A percentile compares a stretch with the other conserved stretches of the same genome.
phyloP scores from a whole-genome alignment of 306 rosid species.

The Malus fusca region DNA sequence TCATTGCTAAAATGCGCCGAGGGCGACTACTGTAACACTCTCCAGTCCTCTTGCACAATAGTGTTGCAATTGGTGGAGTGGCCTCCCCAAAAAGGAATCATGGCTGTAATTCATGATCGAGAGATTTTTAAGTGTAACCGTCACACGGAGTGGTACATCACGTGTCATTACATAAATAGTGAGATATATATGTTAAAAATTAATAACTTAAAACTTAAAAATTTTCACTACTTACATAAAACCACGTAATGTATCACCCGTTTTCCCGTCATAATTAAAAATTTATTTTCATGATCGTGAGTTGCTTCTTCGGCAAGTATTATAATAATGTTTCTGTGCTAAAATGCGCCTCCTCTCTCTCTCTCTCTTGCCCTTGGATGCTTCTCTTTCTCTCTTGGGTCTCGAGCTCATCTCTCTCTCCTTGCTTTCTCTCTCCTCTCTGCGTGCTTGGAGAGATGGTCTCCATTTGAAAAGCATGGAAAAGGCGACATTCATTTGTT shows the following conservation, averaged over 20 bases:
- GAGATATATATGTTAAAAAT: too few relatives aligned
- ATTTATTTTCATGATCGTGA: neutral
- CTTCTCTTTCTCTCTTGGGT: constrained; percentile 33
- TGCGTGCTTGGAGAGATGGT: neutral
- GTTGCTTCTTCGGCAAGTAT: neutral
- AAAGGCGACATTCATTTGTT: neutral
- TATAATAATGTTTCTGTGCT: constrained; percentile 2
- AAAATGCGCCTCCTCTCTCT: constrained; percentile 9
- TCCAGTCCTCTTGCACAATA: neutral
- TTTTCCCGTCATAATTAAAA: too few relatives aligned
- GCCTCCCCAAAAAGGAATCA: neutral
- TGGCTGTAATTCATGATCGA: neutral
- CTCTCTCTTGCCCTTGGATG: constrained; percentile 29
- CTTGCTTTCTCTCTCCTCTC: constrained; percentile 1
- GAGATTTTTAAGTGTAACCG: too few relatives aligned
- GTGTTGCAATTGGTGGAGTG: neutral
- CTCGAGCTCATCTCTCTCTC: constrained; percentile 15
- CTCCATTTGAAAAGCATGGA: constrained; percentile 17
- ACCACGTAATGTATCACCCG: too few relatives aligned
- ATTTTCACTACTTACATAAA: too few relatives aligned
- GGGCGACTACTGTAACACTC: neutral
- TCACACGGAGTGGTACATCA: too few relatives aligned
- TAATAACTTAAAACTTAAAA: too few relatives aligned
- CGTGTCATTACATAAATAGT: too few relatives aligned
- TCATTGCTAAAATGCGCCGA: neutral